phyloP scores from a whole-genome alignment of 805 yeast genomes.

The Candida insectalens region DNA sequence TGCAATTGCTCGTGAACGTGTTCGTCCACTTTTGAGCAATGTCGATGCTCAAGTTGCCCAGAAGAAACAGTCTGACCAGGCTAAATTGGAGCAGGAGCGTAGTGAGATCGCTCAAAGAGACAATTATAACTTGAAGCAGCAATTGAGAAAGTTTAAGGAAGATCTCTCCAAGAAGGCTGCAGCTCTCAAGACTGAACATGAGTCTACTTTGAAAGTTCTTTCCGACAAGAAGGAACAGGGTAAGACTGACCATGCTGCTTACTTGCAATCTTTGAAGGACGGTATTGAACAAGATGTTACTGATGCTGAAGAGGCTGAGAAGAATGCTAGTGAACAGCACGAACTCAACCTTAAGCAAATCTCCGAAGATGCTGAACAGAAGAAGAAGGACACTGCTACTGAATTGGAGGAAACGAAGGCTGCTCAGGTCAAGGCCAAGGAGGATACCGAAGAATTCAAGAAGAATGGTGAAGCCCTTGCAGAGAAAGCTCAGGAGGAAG shows the following conservation, averaged over 20 bases:
- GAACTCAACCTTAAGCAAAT: slow-evolving; percentile 32
- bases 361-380: slow-evolving; percentile 32
- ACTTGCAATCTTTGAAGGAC: slow-evolving; percentile 28
- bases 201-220: slow-evolving; percentile 12
- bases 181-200: slow-evolving; percentile 12
- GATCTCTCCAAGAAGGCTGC: slow-evolving; percentile 32
- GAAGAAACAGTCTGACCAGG: slow-evolving; percentile 30
- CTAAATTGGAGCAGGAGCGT: slow-evolving; percentile 29
- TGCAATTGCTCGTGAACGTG: slow-evolving; percentile 45
- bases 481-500: slow-evolving; percentile 28
- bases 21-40: slow-evolving; percentile 41
- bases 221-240: slow-evolving; percentile 17
- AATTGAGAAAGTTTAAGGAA: slow-evolving; percentile 26
- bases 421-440: slow-evolving; percentile 17
- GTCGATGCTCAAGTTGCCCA: slow-evolving; percentile 41
- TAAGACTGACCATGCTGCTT: slow-evolving; percentile 25
- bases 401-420: slow-evolving; percentile 20
- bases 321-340: slow-evolving; percentile 36
- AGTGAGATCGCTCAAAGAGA: slow-evolving; percentile 25
- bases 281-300: slow-evolving; percentile 34
- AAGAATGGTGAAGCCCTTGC: slow-evolving; percentile 30
- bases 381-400: slow-evolving; percentile 23
- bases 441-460: slow-evolving; percentile 27
- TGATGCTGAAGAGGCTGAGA: slow-evolving; percentile 35
- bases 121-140: slow-evolving; percentile 23